These are phyloP conservation scores for Insectozyma bohioensis DNA, from an alignment of 1,139 yeast genomes.

Conservation along the genomic window DNA sequence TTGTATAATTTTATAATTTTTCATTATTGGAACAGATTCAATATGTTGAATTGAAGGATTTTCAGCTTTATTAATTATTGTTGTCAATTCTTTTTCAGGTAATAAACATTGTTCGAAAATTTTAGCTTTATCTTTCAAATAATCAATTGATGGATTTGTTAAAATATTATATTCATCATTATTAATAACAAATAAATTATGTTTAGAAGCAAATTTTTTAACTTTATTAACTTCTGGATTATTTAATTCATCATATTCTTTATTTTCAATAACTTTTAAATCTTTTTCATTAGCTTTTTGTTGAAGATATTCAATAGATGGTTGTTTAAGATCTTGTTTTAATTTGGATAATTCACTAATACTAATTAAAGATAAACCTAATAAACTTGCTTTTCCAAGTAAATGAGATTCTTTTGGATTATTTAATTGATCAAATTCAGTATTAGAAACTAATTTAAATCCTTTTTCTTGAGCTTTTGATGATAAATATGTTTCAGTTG, in stretches of 20 bases:
- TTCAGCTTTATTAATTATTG: constrained; percentile 15
- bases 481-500: constrained; percentile 25
- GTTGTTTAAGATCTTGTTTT: too few relatives aligned
- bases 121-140: constrained; percentile 25
- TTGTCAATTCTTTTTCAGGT: constrained; percentile 3
- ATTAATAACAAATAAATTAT: constrained; percentile 13
- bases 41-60: constrained; percentile 29
- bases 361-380: constrained; percentile 20
- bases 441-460: constrained; percentile 15
- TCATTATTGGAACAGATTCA: constrained; percentile 16
- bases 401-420: constrained; percentile 23
- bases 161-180: constrained; percentile 26
- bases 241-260: constrained; percentile 17
- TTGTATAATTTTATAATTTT: constrained; percentile 15
- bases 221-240: constrained; percentile 8
- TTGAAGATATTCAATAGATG: constrained; percentile 15
- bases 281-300: constrained; percentile 15
- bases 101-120: too few relatives aligned
- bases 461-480: constrained; percentile 18
- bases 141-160: constrained; percentile 25
- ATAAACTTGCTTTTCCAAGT: constrained; percentile 6
- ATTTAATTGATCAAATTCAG: constrained; percentile 14
- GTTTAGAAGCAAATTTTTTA: constrained; percentile 4
- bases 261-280: constrained; percentile 27
- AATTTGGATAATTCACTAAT: constrained; percentile 4